Base-by-base conservation (phyloP, 306 rosid species). In the Hippophae tibetana region DNA sequence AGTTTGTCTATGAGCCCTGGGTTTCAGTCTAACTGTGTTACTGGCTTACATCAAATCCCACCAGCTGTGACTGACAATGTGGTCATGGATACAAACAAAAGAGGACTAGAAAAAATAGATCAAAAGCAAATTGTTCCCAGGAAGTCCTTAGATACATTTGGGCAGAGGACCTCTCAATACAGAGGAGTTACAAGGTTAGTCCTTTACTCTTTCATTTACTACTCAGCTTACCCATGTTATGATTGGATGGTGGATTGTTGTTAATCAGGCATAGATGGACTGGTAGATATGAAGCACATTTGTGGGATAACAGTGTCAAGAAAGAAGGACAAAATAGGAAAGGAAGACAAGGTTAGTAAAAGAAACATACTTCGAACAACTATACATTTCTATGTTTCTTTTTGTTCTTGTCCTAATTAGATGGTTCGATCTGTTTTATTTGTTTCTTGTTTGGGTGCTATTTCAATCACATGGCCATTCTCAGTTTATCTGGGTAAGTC, bases 261-360 rank as follows among this genome's bases (percentile, higher is more conserved):
- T 26, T 52, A 62, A 13, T 57, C 81, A 89, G 97, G 80, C 97
- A 89, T 77, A 74, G 95, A 70, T 89, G 95, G 97, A 89, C 97
- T 31, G 97, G 97, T 46, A 76, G 97, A 75, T 89, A 86, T 76
- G 97, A 89, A 81, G 95, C 97, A 38, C 97, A 89, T 89, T 75
- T 89, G 38, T 89, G 97, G 97, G 97, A 89, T 72, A 89, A 84
- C 58, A 86, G 93, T 78, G 79, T 87, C 78, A 89, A 86, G 79
- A 86, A 84, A 86, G 97, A 89, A 67, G 97, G 97, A 25, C 97
- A 89, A 65, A 89, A 87, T 67, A 84, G 97, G 75, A 89, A 89
- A 77, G 97, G 97, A 82, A 89, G 89, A 72, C 95, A 89, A 86
- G 97, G 97, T 89, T 71, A 55, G 76, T 61, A 41, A 61, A 52